Percentiles rank a stretch among this genome's conserved stretches.
Evolutionary conservation across 345 rosid genomes (phyloP).

Genomic region (Bruguiera sexangula): DNA sequence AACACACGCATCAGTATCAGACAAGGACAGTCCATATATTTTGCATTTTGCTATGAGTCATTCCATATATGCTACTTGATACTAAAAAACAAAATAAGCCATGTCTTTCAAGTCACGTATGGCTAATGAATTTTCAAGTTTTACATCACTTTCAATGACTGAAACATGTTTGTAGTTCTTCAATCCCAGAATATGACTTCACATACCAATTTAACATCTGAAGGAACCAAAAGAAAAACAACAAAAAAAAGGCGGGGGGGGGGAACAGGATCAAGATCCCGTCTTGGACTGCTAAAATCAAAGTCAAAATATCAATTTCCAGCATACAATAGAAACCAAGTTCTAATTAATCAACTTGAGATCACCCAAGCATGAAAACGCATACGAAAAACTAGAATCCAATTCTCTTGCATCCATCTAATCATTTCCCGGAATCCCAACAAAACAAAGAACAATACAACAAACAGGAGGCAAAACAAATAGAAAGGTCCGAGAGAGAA

Average conservation of each 20-base stretch:
- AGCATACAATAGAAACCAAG: neutral
- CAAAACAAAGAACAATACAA: neutral
- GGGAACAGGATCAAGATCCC: neutral
- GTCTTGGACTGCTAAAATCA: neutral
- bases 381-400: neutral
- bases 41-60: neutral
- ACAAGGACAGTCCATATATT: neutral
- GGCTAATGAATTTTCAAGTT: neutral
- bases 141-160: neutral
- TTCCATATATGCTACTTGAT: neutral
- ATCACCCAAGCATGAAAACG: neutral
- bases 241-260: too few species aligned
- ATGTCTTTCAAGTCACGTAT: neutral
- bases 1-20: neutral
- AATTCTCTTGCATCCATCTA: neutral
- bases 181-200: neutral
- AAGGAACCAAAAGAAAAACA: neutral
- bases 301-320: neutral
- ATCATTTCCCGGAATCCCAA: neutral
- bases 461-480: neutral
- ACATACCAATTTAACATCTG: neutral
- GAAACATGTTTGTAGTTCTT: too few species aligned
- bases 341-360: neutral
- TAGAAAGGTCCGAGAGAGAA: slow-evolving; percentile 1
- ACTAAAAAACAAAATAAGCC: neutral